Evolutionary conservation across 129 eudicot genomes (phyloP), one percentile per base, ranked within the genome.

Genomic region (Flaveria ramosissima): DNA sequence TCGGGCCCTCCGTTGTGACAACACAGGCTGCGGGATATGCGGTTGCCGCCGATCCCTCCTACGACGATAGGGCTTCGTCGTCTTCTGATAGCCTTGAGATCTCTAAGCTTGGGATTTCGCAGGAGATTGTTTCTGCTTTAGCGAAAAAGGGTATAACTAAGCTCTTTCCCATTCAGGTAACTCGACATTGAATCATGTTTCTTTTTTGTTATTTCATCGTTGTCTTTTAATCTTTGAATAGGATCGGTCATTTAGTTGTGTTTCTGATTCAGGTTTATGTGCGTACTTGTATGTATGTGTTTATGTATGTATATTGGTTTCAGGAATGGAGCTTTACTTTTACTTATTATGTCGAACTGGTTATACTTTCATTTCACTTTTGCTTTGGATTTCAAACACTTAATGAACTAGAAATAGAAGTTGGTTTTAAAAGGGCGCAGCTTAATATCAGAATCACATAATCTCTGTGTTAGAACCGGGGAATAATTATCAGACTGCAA

Each of bases 161-260:
- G 72, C 89, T 93, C 21, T 93, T 93, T 70, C 98, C 97, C 21
- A 90, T 93, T 85, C 98, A 93, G 98, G 97, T 90, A 75, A 16
- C 21, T 36, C 4, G 60, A 9, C 48, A 32, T 36, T 36, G 24
- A 36, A 1, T 61, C 43, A 5, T 36, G 41, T 36, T 5, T 36
- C 41, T 6, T 6, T 36, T 36, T 36, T 36, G 41, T 36, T 5
- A 36, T 36, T 36, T 36, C 41, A 5, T 36, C 41, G 41, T 36
- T 36, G 1, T 4, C 6, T 36, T 5, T 5, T 36, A 36, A 0
- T 6, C 7, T 36, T 36, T 36, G 41, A 5, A 36, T 36, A 36
- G 41, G 41, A 14, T 68, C 30, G 60, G 7, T 15, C 16, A 4
- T 39, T 15, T 48, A 8, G 56, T 46, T 65, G 12, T 41, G 55